Evolutionary conservation across 2,329 filamentous ascomycete species (phyloP), one percentile per base, ranked within the genome.

Genomic region (Byssoonygena ceratinophila): DNA sequence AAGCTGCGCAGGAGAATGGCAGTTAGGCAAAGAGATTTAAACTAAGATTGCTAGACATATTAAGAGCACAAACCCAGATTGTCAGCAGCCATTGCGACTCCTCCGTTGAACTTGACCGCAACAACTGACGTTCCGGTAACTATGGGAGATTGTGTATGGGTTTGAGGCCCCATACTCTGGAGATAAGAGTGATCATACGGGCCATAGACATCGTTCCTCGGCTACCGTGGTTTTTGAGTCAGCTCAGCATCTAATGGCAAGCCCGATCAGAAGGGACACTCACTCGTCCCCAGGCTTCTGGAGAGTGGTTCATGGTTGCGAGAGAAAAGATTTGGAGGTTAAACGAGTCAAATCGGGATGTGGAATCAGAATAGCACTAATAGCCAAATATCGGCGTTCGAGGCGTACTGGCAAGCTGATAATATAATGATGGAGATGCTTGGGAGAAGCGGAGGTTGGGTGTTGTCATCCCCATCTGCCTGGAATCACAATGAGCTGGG

Each of bases 111-210:
- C 77, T 97, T 97, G 68, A 96, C 79, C 59, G 84, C 92, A 53
- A 98, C 73, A 58, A 98, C 92, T 50, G 92, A 97, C 46, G 92
- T 97, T 66, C 92, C 92, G 49, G 92, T 98, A 57, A 98, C 92
- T 60, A 94, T 84, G 64, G 92, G 92, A 29, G 82, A 83, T 73
- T 95, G 89, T 52, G 92, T 96, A 72, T 94, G 87, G 65, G 89
- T 81, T 67, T 81, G 89, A 54, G 90, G 87, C 51, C 76, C 78
- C 22, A 74, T 64, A 48, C 72, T 75, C 63, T 87, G 81, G 67
- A 97, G 83, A 70, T 91, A 90, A 54, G 89, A 87, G 66, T 78
- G 75, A 73, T 97, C 87, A 73, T 98, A 98, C 64, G 85, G 77
- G 63, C 92, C 92, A 74, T 97, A 98, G 66, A 97, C 78, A 71